Conservation (phyloP, 148 eudicot species). For the Camellia granthamiana region DNA sequence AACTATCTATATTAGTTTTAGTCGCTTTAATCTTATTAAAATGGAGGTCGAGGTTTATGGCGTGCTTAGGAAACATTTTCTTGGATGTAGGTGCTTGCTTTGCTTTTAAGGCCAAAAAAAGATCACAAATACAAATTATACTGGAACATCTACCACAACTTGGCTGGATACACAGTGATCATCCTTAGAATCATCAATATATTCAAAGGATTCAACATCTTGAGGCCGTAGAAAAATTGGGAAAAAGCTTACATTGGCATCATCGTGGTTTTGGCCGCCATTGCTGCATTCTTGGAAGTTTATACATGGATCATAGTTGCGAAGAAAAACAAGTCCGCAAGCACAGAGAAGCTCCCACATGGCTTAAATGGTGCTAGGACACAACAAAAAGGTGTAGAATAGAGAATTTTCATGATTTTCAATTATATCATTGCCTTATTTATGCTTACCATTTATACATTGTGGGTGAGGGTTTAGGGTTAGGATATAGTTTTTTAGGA, state of each 20-base stretch:
- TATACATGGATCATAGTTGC: constrained; percentile 42
- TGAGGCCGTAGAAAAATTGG: constrained; percentile 51
- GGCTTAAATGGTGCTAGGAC: constrained; percentile 20
- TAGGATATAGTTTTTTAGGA: not conserved
- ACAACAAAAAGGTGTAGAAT: constrained; percentile 13
- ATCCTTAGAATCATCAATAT: constrained; percentile 50
- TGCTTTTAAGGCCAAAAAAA: constrained; percentile 56
- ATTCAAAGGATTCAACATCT: constrained; percentile 48
- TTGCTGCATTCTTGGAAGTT: constrained; percentile 44
- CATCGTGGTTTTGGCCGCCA: constrained; percentile 26
- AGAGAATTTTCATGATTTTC: not conserved
- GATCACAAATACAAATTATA: constrained; percentile 58
- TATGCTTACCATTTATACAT: not conserved
- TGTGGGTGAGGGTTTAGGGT: not conserved
- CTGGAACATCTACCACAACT: constrained; percentile 71
- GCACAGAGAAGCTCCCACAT: constrained; percentile 7
- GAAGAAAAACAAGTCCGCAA: constrained; percentile 33
- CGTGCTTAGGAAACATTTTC: not conserved
- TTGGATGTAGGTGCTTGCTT: constrained; percentile 39
- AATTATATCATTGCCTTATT: not conserved
- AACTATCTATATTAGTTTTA: no score
- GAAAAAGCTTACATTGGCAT: constrained; percentile 42
- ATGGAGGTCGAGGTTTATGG: not conserved
- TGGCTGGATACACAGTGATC: constrained; percentile 38
- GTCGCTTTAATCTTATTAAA: no score